Base-by-base conservation (phyloP, 177 flowering plant species). In the Tripterygium wilfordii region DNA sequence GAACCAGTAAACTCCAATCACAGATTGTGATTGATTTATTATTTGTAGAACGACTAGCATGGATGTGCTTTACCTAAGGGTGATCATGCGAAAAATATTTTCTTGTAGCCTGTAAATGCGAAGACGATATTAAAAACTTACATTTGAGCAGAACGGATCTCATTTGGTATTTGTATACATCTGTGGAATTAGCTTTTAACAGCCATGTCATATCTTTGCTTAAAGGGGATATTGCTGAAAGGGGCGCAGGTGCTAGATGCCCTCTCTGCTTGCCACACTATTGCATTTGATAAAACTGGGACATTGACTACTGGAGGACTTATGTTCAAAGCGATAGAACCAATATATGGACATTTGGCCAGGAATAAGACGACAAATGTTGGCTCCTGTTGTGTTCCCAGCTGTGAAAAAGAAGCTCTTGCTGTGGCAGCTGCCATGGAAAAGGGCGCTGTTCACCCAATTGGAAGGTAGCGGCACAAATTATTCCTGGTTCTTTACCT, bases 371-470 rank as follows among this genome's bases (percentile, higher is more conserved):
- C 45, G 46, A 46, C 70, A 36, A 30, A 55, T 48, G 17, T 49
- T 42, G 46, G 58, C 36, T 70, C 82, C 15, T 92, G 98, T 58
- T 92, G 99, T 64, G 53, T 69, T 28, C 99, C 99, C 23, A 81
- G 53, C 51, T 92, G 99, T 83, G 97, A 92, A 54, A 79, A 77
- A 57, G 97, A 89, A 74, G 99, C 99, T 56, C 89, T 92, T 49
- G 99, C 99, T 44, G 89, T 92, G 18, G 99, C 99, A 50, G 92
- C 99, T 61, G 99, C 99, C 13, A 89, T 92, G 97, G 99, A 92
- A 50, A 90, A 85, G 73, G 99, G 97, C 44, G 89, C 96, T 30
- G 89, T 97, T 56, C 99, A 92, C 48, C 99, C 99, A 14, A 92
- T 92, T 67, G 99, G 99, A 76, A 92, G 99, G 99, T 92, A 73